A percentile compares a stretch with the other conserved stretches of the same genome.
phyloP scores from a whole-genome alignment of 176 grass and related monocot species.

The Bonia amplexicaulis region DNA sequence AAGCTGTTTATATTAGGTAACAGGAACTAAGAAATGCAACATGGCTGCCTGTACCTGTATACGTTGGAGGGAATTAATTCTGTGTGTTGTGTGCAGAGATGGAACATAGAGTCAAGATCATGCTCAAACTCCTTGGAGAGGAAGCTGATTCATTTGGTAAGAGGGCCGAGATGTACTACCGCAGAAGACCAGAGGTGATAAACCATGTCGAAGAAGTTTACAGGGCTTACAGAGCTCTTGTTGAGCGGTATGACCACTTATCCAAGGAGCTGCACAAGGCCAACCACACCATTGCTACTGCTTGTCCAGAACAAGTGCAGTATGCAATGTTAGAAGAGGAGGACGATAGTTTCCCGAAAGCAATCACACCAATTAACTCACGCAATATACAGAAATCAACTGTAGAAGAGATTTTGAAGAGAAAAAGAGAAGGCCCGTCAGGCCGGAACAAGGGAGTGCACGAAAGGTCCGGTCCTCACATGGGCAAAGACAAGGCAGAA shows the following conservation, averaged over 20 bases:
- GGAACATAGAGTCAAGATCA: slow-evolving; percentile 65
- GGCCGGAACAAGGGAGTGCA: not conserved
- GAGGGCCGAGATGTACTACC: slow-evolving; percentile 75
- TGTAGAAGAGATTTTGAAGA: slow-evolving; percentile 42
- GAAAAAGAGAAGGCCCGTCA: slow-evolving; percentile 34
- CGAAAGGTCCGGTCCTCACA: not conserved
- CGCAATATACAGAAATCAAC: slow-evolving; percentile 42
- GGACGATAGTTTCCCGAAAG: slow-evolving; percentile 39
- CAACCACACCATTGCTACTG: slow-evolving; percentile 70
- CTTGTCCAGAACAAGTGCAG: slow-evolving; percentile 63
- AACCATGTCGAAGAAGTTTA: slow-evolving; percentile 71
- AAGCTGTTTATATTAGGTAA: not conserved
- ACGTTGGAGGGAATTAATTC: not conserved
- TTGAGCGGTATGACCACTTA: slow-evolving; percentile 70
- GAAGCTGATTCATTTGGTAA: slow-evolving; percentile 81
- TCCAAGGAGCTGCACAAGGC: slow-evolving; percentile 82
- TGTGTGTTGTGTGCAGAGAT: slow-evolving; percentile 51
- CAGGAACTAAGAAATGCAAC: not conserved
- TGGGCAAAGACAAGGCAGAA: slow-evolving; percentile 40
- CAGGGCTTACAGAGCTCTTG: slow-evolving; percentile 78
- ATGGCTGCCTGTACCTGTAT: not conserved
- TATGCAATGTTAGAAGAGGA: slow-evolving; percentile 59
- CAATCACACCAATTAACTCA: slow-evolving; percentile 55
- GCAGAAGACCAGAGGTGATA: slow-evolving; percentile 59
- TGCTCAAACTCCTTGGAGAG: slow-evolving; percentile 79